Base-by-base conservation (phyloP, 176 grass and related monocot species). In the Urochloa ruziziensis region DNA sequence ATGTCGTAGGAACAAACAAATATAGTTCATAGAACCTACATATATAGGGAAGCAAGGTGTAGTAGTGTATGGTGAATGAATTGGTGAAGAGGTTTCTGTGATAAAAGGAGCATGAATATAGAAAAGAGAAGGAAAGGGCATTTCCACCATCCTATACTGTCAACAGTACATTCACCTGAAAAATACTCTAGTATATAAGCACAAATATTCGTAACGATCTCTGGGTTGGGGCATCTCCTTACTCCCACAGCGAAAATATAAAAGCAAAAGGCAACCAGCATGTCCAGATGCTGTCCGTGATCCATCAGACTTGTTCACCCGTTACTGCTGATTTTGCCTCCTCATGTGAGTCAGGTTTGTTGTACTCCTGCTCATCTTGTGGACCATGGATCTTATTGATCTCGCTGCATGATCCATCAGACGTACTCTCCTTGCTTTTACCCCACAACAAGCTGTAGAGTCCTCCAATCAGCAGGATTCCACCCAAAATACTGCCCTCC, bases 381-480 rank as follows among this genome's bases (percentile, higher is more conserved):
- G 25, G 17, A 14, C 59, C 27, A 46, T 27, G 4, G 9, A 19
- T 23, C 16, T 2, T 13, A 40, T 61, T 61, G 10, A n/a, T 10
- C 14, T 79, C 19, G 8, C 11, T 19, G 5, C 47, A 48, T 5
- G 70, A 37, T 4, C 2, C 16, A 40, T 40, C 39, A 5, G 23
- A 13, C 13, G 25, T 27, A n/a, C 18, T 56, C 23, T 84, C 89
- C 69, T 73, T 82, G 79, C 85, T 87, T 73, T 94, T 91, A 33
- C 89, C 89, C 89, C 89, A 91, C 7, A 94, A 32, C 14, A 94
- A 89, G 44, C 80, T 89, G 53, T 94, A 91, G 7, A 94, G 87
- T 1, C 92, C 92, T 9, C 76, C 80, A 35, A 91, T 75, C 1
- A 91, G 80, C 52, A 91, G 40, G 34, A 91, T 34, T 36, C 86